Evolutionary conservation across 2,329 filamentous ascomycete genomes (phyloP).

Genomic region (Penicillium sp.): DNA sequence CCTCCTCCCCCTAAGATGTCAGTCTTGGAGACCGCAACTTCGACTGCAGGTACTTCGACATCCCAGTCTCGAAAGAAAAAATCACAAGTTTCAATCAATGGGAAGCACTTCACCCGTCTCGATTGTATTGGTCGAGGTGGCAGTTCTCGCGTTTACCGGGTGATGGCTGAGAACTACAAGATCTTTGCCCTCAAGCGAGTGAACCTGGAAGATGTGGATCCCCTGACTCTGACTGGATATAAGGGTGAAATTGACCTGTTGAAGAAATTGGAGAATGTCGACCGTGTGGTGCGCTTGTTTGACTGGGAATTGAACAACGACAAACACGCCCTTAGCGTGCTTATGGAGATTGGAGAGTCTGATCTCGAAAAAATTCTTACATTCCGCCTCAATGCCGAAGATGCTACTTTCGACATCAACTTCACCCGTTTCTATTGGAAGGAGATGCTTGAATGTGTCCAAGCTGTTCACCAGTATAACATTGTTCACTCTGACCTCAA

Average conservation of each 20-base stretch:
- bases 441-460: slow-evolving; percentile 96
- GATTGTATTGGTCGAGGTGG: slow-evolving; percentile 91
- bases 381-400: slow-evolving; percentile 69
- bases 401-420: slow-evolving; percentile 77
- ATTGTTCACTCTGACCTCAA: slow-evolving; percentile 98
- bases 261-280: slow-evolving; percentile 76
- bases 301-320: slow-evolving; percentile 94
- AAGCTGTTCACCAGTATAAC: slow-evolving; percentile 83
- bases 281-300: slow-evolving; percentile 85
- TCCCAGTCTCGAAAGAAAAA: slow-evolving; percentile 73
- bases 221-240: slow-evolving; percentile 78
- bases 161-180: slow-evolving; percentile 95
- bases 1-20: slow-evolving; percentile 94
- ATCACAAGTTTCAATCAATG: slow-evolving; percentile 84
- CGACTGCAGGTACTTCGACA: slow-evolving; percentile 76
- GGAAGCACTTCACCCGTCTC: slow-evolving; percentile 84
- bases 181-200: slow-evolving; percentile 94
- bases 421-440: slow-evolving; percentile 99
- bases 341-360: slow-evolving; percentile 97
- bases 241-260: slow-evolving; percentile 95
- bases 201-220: slow-evolving; percentile 85
- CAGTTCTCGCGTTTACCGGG: slow-evolving; percentile 90
- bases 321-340: slow-evolving; percentile 82
- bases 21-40: slow-evolving; percentile 86
- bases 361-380: slow-evolving; percentile 86